These are phyloP conservation scores for Coniferiporia weirii DNA, from an alignment of 1,284 basidiomycete species.

Conservation along the genomic window DNA sequence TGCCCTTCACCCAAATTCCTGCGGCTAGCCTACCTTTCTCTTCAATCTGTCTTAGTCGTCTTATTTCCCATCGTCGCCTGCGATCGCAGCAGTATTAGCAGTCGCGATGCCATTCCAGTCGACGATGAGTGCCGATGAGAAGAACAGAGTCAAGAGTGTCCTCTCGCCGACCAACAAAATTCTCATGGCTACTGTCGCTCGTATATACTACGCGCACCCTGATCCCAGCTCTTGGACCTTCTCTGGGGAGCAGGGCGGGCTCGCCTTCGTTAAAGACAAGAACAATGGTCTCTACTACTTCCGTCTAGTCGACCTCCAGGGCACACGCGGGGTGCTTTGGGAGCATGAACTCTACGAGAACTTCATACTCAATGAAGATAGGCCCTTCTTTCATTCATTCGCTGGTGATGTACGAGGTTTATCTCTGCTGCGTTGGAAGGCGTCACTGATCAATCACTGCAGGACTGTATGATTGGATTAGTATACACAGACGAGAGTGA, in stretches of 20 bases:
- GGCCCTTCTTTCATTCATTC: conserved; percentile 93
- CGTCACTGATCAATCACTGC: conserved; percentile 13
- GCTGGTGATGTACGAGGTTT: conserved; percentile 68
- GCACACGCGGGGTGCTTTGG: conserved; percentile 88
- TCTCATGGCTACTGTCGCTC: conserved; percentile 68
- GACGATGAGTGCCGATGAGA: conserved; percentile 69
- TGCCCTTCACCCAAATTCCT: not conserved
- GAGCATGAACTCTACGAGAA: conserved; percentile 88
- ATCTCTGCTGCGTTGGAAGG: conserved; percentile 5
- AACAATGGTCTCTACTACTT: conserved; percentile 57
- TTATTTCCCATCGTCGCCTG: not conserved
- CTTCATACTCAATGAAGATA: conserved; percentile 82
- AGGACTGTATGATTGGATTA: conserved; percentile 87
- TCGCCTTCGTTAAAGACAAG: conserved; percentile 68
- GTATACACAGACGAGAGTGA: conserved; percentile 89
- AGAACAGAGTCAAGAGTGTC: conserved; percentile 66
- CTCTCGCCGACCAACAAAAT: conserved; percentile 69
- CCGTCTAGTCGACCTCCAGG: conserved; percentile 76
- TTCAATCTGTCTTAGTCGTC: not conserved
- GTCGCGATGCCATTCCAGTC: conserved; percentile 62
- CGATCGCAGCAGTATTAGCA: not conserved
- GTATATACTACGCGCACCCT: conserved; percentile 85
- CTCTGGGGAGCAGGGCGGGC: conserved; percentile 77
- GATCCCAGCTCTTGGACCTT: conserved; percentile 78
- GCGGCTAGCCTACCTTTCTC: not conserved